phyloP scores from a whole-genome alignment of 108 stramenopile species.

The Cyclotella distinguenda region DNA sequence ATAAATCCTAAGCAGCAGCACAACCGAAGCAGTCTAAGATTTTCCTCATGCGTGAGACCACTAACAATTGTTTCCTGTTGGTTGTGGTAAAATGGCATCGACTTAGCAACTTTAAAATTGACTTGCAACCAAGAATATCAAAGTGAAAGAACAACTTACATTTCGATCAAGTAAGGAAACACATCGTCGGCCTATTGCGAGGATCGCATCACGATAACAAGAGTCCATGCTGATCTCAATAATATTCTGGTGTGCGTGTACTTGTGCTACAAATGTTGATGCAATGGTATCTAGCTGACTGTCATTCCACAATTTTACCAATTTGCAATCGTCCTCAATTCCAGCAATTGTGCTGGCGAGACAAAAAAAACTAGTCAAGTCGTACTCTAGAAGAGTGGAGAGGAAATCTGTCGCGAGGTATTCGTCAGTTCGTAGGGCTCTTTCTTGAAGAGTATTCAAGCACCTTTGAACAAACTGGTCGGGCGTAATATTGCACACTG shows the following conservation, averaged over 20 bases:
- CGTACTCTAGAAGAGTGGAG: conserved; percentile 29
- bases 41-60: conserved; percentile 4
- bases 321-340: conserved; percentile 1
- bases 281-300: conserved; percentile 22
- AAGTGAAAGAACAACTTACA: conserved; percentile 6
- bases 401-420: background rate
- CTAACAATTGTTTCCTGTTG: background rate
- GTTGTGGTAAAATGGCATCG: background rate
- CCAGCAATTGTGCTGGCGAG: conserved; percentile 6
- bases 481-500: conserved; percentile 19
- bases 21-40: conserved; percentile 16
- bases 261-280: conserved; percentile 24
- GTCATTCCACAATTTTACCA: conserved; percentile 16
- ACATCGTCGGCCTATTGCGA: conserved; percentile 14
- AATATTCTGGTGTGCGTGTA: conserved; percentile 3
- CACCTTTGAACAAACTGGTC: conserved; percentile 16
- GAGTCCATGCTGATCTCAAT: background rate
- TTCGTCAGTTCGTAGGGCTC: background rate
- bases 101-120: background rate
- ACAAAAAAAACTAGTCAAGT: conserved; percentile 28
- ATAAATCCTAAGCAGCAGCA: conserved; percentile 8
- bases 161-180: conserved; percentile 1
- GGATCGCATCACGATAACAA: background rate
- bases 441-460: conserved; percentile 14
- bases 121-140: no score